A percentile compares a stretch with the other conserved stretches of the same genome.
These are phyloP conservation scores for Colletotrichum trifolii DNA, from an alignment of 2,329 filamentous ascomycete species.

Conservation along the genomic window DNA sequence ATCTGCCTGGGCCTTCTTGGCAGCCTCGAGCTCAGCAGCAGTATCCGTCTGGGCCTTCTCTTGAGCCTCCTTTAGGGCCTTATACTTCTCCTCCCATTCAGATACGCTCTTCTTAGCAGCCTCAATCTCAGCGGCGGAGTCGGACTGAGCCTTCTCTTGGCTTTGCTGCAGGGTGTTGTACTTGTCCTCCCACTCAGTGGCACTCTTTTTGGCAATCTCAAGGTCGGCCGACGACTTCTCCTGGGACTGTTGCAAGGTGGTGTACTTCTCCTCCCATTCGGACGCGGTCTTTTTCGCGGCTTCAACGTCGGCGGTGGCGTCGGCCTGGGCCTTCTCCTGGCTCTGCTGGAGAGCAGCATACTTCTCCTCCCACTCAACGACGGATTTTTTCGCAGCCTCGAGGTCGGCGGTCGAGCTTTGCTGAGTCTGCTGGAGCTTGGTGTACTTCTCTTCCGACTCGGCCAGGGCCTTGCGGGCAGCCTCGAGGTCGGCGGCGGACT, in stretches of 20 bases:
- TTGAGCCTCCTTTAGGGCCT: constrained; percentile 38
- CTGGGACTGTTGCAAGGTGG: constrained; percentile 39
- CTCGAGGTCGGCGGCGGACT: constrained; percentile 27
- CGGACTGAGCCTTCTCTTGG: constrained; percentile 42
- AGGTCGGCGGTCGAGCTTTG: constrained; percentile 33
- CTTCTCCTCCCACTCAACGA: constrained; percentile 41
- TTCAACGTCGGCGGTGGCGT: constrained; percentile 43
- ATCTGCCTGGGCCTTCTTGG: constrained; percentile 42
- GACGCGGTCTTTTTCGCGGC: constrained; percentile 32
- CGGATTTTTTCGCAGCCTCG: constrained; percentile 27
- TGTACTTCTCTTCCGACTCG: constrained; percentile 41
- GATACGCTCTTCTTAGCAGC: constrained; percentile 33
- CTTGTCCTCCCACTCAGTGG: constrained; percentile 44
- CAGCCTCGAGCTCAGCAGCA: constrained; percentile 36
- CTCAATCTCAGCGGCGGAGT: constrained; percentile 38
- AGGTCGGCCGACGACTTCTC: constrained; percentile 22
- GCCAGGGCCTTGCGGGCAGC: constrained; percentile 29
- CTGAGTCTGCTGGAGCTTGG: constrained; percentile 34
- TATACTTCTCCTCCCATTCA: constrained; percentile 45
- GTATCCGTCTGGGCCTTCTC: constrained; percentile 44
- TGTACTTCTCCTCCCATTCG: constrained; percentile 45
- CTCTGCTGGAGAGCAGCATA: constrained; percentile 39
- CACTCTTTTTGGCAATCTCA: constrained; percentile 38
- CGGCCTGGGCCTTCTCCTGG: constrained; percentile 42
- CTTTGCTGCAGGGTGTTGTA: constrained; percentile 39